Base-by-base conservation (phyloP, 2,329 filamentous ascomycete species). In the Chrysoporthe deuterocubensis region DNA sequence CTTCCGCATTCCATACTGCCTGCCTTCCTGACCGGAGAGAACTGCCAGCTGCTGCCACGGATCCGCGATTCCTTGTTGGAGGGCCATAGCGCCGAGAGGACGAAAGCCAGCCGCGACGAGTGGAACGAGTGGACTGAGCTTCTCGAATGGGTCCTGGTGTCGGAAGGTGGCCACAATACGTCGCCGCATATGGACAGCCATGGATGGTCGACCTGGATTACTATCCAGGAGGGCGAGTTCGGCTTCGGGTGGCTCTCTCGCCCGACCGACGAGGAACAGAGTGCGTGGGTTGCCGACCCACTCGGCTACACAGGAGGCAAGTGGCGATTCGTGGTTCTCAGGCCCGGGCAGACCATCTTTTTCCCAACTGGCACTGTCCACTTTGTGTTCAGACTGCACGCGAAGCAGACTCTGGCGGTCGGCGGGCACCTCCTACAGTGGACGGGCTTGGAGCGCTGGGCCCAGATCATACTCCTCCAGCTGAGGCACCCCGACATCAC, bases 51-150 rank as follows among this genome's bases (percentile, higher is more conserved):
- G 44, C 71, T 77, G 32, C 73, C 72, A 14, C 71, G 72, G 14
- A 69, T 77, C 43, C 73, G 74, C 4, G 72, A 76, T 70, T 70
- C 72, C 9, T 71, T 74, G 71, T 74, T 85, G 21, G 83, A 83
- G 73, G 81, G 78, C 64, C 61, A 66, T 40, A 72, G 73, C 18
- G 74, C 74, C 4, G 73, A 76, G 67, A 73, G 75, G 57, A 71
- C 69, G n/a, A 70, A 71, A 42, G 76, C 73, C 1, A 70, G 72
- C 26, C 68, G 69, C 8, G 68, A 74, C 63, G 69, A 78, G 42
- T 78, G 75, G 77, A 74, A 74, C 62, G 73, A 74, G 66, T 78
- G 76, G 77, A 73, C 71, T 21, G 72, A 78, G 59, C 72, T 79
- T 46, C 65, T 75, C 4, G 72, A 77, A 60, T 78, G 75, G 76